Percentiles rank a stretch among this genome's conserved stretches.
Conservation (phyloP, 306 rosid genomes). For the Trifolium fragiferum region DNA sequence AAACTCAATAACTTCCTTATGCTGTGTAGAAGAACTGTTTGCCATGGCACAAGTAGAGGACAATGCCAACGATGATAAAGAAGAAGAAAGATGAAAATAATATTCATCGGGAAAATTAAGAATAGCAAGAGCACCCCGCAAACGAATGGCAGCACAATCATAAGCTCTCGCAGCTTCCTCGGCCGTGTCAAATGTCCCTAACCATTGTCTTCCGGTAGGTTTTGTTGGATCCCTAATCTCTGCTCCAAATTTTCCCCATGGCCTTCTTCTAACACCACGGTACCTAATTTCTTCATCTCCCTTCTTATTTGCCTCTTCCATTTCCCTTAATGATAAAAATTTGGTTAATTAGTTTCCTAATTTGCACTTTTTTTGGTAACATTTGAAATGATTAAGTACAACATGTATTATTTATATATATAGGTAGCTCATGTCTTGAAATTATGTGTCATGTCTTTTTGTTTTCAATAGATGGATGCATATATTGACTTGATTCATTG, state of each 20-base stretch:
- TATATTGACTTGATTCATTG: slow-evolving; percentile 20
- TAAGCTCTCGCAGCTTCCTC: slow-evolving; percentile 81
- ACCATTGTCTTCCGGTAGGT: slow-evolving; percentile 66
- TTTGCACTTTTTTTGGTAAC: neutral
- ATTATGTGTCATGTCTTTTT: neutral
- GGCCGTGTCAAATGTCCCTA: slow-evolving; percentile 76
- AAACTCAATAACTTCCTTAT: slow-evolving; percentile 43
- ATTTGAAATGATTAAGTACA: neutral
- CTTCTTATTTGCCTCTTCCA: slow-evolving; percentile 20
- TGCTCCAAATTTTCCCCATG: slow-evolving; percentile 82
- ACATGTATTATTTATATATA: neutral
- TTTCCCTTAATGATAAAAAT: neutral
- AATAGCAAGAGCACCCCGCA: slow-evolving; percentile 63
- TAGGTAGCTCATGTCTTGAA: neutral
- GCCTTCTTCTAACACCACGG: slow-evolving; percentile 73
- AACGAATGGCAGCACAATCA: slow-evolving; percentile 69
- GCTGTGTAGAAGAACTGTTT: slow-evolving; percentile 32
- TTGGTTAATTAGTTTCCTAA: neutral
- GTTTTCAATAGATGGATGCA: neutral
- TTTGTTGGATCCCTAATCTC: slow-evolving; percentile 70
- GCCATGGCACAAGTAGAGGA: slow-evolving; percentile 8
- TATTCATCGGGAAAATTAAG: slow-evolving; percentile 45
- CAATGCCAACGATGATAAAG: neutral
- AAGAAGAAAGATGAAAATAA: slow-evolving; percentile 46
- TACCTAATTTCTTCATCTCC: slow-evolving; percentile 51